Conservation (phyloP, 1,139 yeast species). For the Yarrowia galli region DNA sequence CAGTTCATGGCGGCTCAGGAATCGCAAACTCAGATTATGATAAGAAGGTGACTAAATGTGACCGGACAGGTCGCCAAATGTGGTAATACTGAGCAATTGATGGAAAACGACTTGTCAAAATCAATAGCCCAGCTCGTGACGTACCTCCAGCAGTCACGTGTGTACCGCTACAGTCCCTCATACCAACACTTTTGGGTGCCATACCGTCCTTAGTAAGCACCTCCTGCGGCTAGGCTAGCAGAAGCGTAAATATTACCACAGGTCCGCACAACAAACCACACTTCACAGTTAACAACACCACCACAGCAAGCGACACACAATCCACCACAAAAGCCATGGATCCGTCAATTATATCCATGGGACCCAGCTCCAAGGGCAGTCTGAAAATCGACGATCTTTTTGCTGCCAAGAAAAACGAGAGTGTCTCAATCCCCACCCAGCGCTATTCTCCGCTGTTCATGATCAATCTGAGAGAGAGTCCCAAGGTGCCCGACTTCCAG, state of each 20-base stretch:
- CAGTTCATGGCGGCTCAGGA: too few relatives aligned
- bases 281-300: conserved; percentile 10
- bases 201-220: conserved; percentile 1
- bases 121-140: neutral
- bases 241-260: conserved; percentile 33
- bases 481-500: conserved; percentile 35
- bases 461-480: conserved; percentile 31
- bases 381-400: conserved; percentile 36
- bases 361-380: conserved; percentile 37
- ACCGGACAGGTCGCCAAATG: neutral
- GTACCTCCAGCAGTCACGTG: neutral
- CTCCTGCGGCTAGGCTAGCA: conserved; percentile 31
- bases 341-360: conserved; percentile 35
- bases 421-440: conserved; percentile 12
- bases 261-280: conserved; percentile 23
- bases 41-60: conserved; percentile 5
- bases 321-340: conserved; percentile 32
- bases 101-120: neutral
- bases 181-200: neutral
- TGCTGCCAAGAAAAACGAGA: conserved; percentile 32
- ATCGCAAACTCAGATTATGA: conserved; percentile 31
- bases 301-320: conserved; percentile 14
- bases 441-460: conserved; percentile 34
- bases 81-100: neutral
- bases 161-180: neutral